Evolutionary conservation across 2,329 filamentous ascomycete genomes (phyloP).

Genomic region (Fusarium sp.): DNA sequence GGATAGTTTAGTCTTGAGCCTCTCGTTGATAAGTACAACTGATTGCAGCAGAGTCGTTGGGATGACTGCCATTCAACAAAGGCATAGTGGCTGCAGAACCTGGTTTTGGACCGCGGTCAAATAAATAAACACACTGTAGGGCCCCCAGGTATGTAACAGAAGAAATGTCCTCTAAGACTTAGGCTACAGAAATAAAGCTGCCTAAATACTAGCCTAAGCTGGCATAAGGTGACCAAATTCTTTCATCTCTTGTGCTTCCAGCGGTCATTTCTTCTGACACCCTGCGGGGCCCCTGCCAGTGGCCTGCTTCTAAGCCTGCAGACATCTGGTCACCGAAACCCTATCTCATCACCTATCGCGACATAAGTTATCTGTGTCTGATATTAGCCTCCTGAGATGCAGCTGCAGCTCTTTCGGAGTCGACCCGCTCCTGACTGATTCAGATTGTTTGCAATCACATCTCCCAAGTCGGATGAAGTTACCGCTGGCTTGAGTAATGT

Average conservation of each 20-base stretch:
- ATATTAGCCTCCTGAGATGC: neutral
- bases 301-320: neutral
- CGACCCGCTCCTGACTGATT: neutral
- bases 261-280: too few species aligned
- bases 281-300: neutral
- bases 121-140: neutral
- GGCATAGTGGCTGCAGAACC: neutral
- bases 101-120: neutral
- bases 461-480: conserved; percentile 25
- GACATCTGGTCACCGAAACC: neutral
- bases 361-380: neutral
- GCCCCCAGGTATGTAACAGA: too few species aligned
- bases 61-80: neutral
- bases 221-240: too few species aligned
- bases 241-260: too few species aligned
- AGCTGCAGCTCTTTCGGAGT: neutral
- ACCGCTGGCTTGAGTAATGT: conserved; percentile 23
- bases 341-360: neutral
- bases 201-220: too few species aligned
- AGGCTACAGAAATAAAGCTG: too few species aligned
- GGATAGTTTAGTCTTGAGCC: neutral
- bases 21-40: neutral
- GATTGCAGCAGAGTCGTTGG: neutral
- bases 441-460: conserved; percentile 15
- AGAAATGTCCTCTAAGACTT: too few species aligned